These are phyloP conservation scores for Microstegium vimineum DNA, from an alignment of 176 grass and related monocot species.

Conservation along the genomic window DNA sequence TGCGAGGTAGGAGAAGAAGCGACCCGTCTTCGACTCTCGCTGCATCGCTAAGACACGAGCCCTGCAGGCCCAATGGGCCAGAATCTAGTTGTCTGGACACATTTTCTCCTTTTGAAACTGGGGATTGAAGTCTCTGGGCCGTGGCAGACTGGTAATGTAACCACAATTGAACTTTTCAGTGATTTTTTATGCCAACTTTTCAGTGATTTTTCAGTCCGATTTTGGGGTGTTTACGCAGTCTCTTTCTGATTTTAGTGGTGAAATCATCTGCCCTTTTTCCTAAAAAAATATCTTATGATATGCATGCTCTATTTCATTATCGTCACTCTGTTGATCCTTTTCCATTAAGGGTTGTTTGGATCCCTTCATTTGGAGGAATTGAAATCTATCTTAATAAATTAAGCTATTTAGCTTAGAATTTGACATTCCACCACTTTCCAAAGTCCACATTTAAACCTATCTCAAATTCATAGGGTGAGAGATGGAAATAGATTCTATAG, in stretches of 20 bases:
- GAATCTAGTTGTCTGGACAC: background rate
- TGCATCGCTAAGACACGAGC: background rate
- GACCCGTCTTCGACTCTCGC: slow-evolving; percentile 1
- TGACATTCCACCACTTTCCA: no score
- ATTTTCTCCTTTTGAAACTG: background rate
- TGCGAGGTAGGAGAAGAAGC: slow-evolving; percentile 18
- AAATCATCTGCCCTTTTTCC: background rate
- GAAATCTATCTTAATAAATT: no score
- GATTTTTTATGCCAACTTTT: background rate
- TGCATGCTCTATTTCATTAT: no score
- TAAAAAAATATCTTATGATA: background rate
- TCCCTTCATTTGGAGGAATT: no score
- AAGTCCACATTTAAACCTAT: no score
- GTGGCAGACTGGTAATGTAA: background rate
- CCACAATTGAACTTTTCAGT: background rate
- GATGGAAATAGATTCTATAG: no score
- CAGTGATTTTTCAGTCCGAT: background rate
- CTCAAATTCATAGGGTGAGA: no score
- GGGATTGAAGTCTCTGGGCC: background rate
- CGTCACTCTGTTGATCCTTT: no score
- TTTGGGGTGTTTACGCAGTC: background rate
- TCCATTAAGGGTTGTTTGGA: no score
- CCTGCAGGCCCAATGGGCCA: background rate
- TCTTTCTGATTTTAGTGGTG: background rate
- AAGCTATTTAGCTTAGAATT: no score